Conservation (phyloP, 169 alveolate genomes). For the Theileria equi region DNA sequence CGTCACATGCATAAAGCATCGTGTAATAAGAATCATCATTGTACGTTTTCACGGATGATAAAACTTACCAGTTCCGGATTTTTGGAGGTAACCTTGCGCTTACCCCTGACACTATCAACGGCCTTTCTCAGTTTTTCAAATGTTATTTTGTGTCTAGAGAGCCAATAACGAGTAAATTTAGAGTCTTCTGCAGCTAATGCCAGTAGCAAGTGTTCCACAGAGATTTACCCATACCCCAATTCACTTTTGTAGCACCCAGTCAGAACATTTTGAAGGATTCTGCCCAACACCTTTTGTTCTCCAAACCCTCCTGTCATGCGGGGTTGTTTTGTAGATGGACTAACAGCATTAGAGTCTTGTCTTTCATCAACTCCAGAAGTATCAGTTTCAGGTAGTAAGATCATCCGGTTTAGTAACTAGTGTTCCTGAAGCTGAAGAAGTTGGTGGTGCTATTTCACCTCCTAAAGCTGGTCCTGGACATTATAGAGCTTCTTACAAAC, state of each 20-base stretch:
- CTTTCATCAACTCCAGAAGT: constrained; percentile 72
- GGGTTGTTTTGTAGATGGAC: constrained; percentile 75
- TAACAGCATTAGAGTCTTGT: constrained; percentile 70
- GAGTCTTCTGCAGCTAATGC: constrained; percentile 84
- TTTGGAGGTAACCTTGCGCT: constrained; percentile 79
- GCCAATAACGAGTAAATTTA: constrained; percentile 79
- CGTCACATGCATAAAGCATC: constrained; percentile 1
- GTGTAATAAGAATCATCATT: constrained; percentile 8
- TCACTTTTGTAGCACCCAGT: constrained; percentile 71
- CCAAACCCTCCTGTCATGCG: constrained; percentile 84
- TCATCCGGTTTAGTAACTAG: no score
- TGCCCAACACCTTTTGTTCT: constrained; percentile 82
- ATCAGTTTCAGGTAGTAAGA: no score
- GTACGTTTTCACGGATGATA: not conserved
- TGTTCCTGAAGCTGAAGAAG: no score
- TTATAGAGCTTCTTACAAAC: no score
- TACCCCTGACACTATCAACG: constrained; percentile 80
- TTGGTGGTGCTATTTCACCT: no score
- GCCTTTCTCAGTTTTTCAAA: constrained; percentile 79
- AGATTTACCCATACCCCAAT: constrained; percentile 74
- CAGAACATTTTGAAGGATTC: constrained; percentile 78
- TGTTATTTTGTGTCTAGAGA: constrained; percentile 69
- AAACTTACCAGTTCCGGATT: constrained; percentile 76
- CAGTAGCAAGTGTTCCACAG: constrained; percentile 78
- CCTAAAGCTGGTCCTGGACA: no score